phyloP scores from a whole-genome alignment of 1,284 basidiomycete genomes.

The Coniferiporia sulphurascens region DNA sequence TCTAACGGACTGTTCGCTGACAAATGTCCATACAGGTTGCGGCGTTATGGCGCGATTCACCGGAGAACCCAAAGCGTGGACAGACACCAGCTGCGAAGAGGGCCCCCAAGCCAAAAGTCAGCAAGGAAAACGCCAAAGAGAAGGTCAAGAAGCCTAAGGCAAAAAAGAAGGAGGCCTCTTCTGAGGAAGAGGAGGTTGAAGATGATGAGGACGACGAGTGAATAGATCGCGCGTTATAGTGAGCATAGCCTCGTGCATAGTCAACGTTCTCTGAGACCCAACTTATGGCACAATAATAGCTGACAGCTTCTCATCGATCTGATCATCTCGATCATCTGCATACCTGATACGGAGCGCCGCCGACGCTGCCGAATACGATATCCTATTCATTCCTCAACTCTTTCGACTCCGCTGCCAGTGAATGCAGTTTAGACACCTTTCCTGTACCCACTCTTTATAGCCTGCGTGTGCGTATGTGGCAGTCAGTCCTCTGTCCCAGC shows the following conservation, averaged over 20 bases:
- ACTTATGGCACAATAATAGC: not conserved
- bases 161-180: conserved; percentile 24
- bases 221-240: not conserved
- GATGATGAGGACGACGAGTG: not conserved
- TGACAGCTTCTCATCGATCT: not conserved
- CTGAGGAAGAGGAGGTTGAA: not conserved
- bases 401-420: not conserved
- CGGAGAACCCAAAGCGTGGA: conserved; percentile 56
- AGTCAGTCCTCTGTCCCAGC: not conserved
- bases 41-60: conserved; percentile 46
- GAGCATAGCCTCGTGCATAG: not conserved
- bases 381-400: conserved; percentile 5
- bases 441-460: not conserved
- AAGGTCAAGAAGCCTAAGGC: conserved; percentile 14
- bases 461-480: not conserved
- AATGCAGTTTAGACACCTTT: not conserved
- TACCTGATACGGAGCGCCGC: not conserved
- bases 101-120: conserved; percentile 27
- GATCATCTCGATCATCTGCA: not conserved
- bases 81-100: conserved; percentile 36
- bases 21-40: conserved; percentile 38
- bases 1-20: not conserved
- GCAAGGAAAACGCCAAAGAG: conserved; percentile 24
- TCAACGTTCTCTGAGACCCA: not conserved
- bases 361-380: not conserved